A percentile compares a stretch with the other conserved stretches of the same genome.
Evolutionary conservation across 2,329 filamentous ascomycete species (phyloP).

Genomic region (Aspergillus uvarum): DNA sequence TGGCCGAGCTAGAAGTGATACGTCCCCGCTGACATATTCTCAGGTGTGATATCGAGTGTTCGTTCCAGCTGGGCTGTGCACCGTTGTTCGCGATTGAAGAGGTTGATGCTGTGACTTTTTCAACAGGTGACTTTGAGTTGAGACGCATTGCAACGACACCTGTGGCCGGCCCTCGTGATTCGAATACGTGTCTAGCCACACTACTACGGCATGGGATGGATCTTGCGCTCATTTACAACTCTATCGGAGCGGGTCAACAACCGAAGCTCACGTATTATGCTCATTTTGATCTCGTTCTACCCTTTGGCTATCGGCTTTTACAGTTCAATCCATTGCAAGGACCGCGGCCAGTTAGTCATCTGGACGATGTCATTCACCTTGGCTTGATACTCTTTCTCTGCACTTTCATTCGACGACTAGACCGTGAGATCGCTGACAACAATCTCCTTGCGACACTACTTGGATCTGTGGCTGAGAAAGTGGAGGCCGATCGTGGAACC

Average conservation of each 20-base stretch:
- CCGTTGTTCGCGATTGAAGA: background rate
- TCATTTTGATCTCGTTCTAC: background rate
- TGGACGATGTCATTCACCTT: background rate
- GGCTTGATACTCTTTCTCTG: background rate
- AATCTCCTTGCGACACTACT: background rate
- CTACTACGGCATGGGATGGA: background rate
- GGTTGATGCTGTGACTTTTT: background rate
- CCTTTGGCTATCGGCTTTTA: background rate
- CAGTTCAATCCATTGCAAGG: background rate
- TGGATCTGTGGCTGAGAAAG: background rate
- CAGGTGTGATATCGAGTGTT: background rate
- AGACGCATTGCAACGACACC: background rate
- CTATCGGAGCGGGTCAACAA: background rate
- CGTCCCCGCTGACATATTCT: background rate
- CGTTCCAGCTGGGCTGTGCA: background rate
- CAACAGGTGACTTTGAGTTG: background rate
- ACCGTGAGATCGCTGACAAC: background rate
- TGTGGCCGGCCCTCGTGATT: background rate
- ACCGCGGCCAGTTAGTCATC: background rate
- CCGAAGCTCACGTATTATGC: background rate
- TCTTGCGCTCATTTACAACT: background rate
- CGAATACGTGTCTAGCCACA: background rate
- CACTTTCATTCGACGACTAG: background rate
- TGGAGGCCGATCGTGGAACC: background rate
- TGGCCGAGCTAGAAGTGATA: background rate